Conservation (phyloP, 331 rosid genomes). For the Erythrophleum ivorense region DNA sequence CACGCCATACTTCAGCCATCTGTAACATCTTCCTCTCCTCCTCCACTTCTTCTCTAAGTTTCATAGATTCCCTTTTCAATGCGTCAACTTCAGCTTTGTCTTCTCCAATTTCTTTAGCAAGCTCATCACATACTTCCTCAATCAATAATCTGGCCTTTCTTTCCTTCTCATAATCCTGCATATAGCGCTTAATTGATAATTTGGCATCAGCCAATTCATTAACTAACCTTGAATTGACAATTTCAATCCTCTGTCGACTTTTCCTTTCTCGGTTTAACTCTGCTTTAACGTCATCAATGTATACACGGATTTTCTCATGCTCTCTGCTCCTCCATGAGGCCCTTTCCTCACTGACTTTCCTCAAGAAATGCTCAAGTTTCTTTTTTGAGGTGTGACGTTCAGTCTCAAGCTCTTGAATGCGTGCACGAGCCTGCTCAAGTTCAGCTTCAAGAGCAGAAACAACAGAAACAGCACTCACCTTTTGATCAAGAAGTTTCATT, state of each 20-base stretch:
- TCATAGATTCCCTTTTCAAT: conserved; percentile 70
- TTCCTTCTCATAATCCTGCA: conserved; percentile 90
- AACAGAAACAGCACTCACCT: conserved; percentile 61
- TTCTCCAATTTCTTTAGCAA: conserved; percentile 93
- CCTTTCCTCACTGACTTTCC: conserved; percentile 83
- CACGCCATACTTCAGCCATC: conserved; percentile 98
- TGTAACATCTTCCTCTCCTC: conserved; percentile 95
- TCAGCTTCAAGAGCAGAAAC: conserved; percentile 81
- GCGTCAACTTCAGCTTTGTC: conserved; percentile 86
- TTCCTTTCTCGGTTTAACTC: conserved; percentile 83
- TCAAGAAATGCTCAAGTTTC: conserved; percentile 84
- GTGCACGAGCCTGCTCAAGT: conserved; percentile 75
- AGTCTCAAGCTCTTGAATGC: conserved; percentile 86
- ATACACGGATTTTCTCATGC: conserved; percentile 91
- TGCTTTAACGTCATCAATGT: conserved; percentile 70
- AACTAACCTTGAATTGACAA: conserved; percentile 82
- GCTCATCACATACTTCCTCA: conserved; percentile 95
- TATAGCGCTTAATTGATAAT: conserved; percentile 66
- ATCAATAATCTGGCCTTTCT: conserved; percentile 73
- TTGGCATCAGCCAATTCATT: conserved; percentile 87
- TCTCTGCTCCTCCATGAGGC: conserved; percentile 84
- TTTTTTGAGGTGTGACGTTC: conserved; percentile 75
- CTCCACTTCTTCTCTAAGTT: conserved; percentile 81
- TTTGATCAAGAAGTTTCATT: conserved; percentile 75
- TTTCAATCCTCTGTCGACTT: conserved; percentile 75